A percentile compares a stretch with the other conserved stretches of the same genome.
Conservation (phyloP, 176 grass and related monocot genomes). For the Zoysia pacifica region DNA sequence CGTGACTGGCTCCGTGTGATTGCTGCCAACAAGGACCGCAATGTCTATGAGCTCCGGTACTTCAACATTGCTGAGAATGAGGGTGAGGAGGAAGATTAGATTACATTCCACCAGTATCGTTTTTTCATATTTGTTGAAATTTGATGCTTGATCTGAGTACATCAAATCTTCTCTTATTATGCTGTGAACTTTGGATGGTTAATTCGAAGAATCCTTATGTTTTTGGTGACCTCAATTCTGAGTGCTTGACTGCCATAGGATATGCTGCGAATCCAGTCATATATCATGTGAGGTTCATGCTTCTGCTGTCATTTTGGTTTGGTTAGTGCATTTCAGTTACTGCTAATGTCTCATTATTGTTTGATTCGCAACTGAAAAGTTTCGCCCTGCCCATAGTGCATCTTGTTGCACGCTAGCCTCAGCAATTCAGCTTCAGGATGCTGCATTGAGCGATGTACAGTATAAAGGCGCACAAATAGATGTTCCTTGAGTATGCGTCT, state of each 20-base stretch:
- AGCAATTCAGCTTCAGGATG: too few species aligned
- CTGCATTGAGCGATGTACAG: too few species aligned
- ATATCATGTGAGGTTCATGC: neutral
- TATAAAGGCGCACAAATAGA: too few species aligned
- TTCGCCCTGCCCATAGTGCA: too few species aligned
- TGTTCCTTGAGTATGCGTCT: too few species aligned
- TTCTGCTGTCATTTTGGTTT: neutral
- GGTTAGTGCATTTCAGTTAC: neutral
- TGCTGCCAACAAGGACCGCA: constrained; percentile 1
- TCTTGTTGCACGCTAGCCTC: too few species aligned
- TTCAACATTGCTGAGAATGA: neutral
- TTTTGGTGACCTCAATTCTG: neutral
- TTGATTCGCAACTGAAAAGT: neutral
- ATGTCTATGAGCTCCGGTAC: constrained; percentile 5
- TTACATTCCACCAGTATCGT: neutral
- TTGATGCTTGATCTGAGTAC: neutral
- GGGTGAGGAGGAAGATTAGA: neutral
- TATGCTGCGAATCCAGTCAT: neutral
- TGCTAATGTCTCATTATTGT: neutral
- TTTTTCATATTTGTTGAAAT: neutral
- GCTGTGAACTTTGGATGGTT: neutral
- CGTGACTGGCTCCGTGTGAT: constrained; percentile 4
- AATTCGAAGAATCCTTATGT: neutral
- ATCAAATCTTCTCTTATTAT: neutral
- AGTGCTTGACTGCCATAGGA: neutral